Conservation (phyloP, 1,284 basidiomycete genomes). For the Marasmius oreades region DNA sequence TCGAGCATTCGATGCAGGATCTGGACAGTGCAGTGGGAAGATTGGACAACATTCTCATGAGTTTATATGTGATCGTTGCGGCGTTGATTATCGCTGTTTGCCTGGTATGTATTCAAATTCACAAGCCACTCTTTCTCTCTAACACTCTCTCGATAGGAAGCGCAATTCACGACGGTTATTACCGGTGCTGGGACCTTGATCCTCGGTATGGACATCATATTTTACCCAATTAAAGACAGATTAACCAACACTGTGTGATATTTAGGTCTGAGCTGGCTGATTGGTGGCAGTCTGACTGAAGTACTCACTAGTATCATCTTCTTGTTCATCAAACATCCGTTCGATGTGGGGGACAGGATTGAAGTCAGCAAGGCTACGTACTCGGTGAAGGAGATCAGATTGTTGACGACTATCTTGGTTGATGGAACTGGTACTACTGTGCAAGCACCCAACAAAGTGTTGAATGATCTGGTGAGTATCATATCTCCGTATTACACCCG, state of each 20-base stretch:
- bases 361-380: conserved; percentile 53
- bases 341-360: conserved; percentile 86
- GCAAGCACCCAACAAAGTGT: conserved; percentile 66
- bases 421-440: conserved; percentile 56
- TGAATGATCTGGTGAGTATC: conserved; percentile 60
- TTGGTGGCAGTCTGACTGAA: conserved; percentile 70
- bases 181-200: conserved; percentile 82
- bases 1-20: conserved; percentile 88
- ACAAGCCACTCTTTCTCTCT: background rate
- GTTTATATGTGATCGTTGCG: conserved; percentile 63
- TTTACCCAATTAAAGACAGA: background rate
- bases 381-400: conserved; percentile 84
- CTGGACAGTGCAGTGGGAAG: conserved; percentile 86
- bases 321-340: conserved; percentile 84
- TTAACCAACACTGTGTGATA: conserved; percentile 3
- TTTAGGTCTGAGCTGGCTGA: conserved; percentile 82
- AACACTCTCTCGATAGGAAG: conserved; percentile 43
- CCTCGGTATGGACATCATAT: conserved; percentile 48
- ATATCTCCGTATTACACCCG: background rate
- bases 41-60: conserved; percentile 73
- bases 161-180: conserved; percentile 69
- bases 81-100: conserved; percentile 74
- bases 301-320: conserved; percentile 80
- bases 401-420: conserved; percentile 77
- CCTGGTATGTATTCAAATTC: conserved; percentile 39